phyloP scores from a whole-genome alignment of 2,329 filamentous ascomycete genomes.

The Cyphellophora attinorum region DNA sequence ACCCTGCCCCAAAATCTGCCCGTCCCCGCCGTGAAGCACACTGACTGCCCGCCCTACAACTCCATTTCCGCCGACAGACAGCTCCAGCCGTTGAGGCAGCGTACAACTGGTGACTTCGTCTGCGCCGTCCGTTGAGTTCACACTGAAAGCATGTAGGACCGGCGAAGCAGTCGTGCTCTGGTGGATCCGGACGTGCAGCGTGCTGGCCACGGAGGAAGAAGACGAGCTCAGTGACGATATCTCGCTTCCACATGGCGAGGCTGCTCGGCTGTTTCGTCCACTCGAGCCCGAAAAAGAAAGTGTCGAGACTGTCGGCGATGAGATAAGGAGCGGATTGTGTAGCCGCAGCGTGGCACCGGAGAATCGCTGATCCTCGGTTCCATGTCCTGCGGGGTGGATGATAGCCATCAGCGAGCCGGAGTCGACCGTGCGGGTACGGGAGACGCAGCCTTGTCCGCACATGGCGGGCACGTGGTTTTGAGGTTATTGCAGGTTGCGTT shows the following conservation, averaged over 20 bases:
- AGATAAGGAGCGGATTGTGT: constrained; percentile 10
- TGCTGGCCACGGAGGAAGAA: background rate
- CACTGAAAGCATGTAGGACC: constrained; percentile 14
- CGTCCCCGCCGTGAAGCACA: constrained; percentile 8
- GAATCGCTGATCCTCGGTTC: too few species aligned
- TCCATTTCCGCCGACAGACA: constrained; percentile 17
- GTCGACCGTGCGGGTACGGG: constrained; percentile 5
- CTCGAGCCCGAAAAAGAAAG: too few species aligned
- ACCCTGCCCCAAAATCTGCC: constrained; percentile 13
- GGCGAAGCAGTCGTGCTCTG: constrained; percentile 10
- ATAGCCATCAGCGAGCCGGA: constrained; percentile 16
- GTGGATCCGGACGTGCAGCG: constrained; percentile 5
- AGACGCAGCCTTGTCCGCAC: constrained; percentile 1
- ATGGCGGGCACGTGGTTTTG: too few species aligned
- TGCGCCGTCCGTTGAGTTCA: constrained; percentile 5
- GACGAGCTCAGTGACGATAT: background rate
- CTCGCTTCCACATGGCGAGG: background rate
- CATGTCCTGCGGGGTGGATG: constrained; percentile 18
- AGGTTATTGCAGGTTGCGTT: too few species aligned
- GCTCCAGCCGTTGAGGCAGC: constrained; percentile 8
- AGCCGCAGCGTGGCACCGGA: constrained; percentile 8
- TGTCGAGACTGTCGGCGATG: constrained; percentile 2
- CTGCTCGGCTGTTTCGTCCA: background rate
- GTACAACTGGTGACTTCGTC: background rate
- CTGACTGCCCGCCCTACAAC: constrained; percentile 16